phyloP scores from a whole-genome alignment of 1,284 basidiomycete genomes.

The Filobasidium uniguttulatum region DNA sequence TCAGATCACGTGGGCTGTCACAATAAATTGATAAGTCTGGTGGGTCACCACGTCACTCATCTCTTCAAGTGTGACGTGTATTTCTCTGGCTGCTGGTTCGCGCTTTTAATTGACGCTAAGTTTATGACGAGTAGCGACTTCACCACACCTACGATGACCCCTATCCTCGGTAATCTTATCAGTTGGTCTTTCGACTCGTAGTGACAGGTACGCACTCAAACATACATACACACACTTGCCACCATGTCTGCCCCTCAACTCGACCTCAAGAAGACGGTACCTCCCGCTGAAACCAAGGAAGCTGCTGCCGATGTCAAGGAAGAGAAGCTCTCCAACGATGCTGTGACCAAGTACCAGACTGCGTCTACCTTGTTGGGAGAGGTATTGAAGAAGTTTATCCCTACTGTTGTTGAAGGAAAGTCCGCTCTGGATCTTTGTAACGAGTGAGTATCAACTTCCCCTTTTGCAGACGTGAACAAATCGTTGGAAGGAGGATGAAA shows the following conservation, averaged over 20 bases:
- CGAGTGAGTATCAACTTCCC: conserved; percentile 39
- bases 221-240: not conserved
- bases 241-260: not conserved
- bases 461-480: not conserved
- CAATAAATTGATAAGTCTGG: too few species aligned
- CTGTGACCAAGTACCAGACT: conserved; percentile 48
- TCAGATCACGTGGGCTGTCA: too few species aligned
- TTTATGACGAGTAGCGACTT: too few species aligned
- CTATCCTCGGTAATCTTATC: too few species aligned
- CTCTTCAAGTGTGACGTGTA: too few species aligned
- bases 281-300: not conserved
- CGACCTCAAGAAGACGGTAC: not conserved
- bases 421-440: conserved; percentile 72
- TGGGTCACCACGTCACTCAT: too few species aligned
- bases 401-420: conserved; percentile 63
- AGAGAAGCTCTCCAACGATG: conserved; percentile 11
- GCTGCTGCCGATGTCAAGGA: conserved; percentile 1
- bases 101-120: too few species aligned
- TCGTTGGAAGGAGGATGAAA: not conserved
- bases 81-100: too few species aligned
- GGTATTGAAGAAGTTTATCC: conserved; percentile 74
- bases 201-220: not conserved
- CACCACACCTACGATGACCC: too few species aligned
- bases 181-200: not conserved
- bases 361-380: conserved; percentile 80